A percentile compares a stretch with the other conserved stretches of the same genome.
These are phyloP conservation scores for Pelargonium australe DNA, from an alignment of 441 rosid genomes.

Conservation along the genomic window DNA sequence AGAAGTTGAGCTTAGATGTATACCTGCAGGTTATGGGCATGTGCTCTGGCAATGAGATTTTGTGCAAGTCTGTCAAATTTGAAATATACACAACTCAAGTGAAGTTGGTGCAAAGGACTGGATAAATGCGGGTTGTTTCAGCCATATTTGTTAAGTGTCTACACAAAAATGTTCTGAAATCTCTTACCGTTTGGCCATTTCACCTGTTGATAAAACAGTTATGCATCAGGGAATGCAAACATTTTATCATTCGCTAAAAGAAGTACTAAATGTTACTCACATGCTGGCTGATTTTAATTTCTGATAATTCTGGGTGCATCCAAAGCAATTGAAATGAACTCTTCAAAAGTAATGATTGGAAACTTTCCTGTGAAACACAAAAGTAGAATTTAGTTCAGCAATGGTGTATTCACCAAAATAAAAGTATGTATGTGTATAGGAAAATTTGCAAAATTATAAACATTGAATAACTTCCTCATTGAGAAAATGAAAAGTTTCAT, in stretches of 20 bases:
- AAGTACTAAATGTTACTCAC: conserved; percentile 34
- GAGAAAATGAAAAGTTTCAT: neutral
- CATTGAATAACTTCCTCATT: too few relatives aligned
- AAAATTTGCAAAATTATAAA: too few relatives aligned
- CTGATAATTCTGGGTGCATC: conserved; percentile 89
- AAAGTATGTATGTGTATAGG: too few relatives aligned
- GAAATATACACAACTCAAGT: conserved; percentile 51
- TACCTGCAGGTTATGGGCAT: conserved; percentile 77
- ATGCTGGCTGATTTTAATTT: conserved; percentile 78
- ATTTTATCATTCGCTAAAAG: neutral
- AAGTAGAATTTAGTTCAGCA: neutral
- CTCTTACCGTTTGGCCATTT: conserved; percentile 71
- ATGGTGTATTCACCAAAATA: neutral
- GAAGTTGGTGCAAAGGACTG: conserved; percentile 98
- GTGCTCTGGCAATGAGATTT: conserved; percentile 79
- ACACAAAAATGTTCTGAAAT: conserved; percentile 68
- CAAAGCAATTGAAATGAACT: conserved; percentile 76
- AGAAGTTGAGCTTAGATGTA: conserved; percentile 2
- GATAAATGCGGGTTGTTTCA: conserved; percentile 71
- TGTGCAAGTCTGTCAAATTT: conserved; percentile 65
- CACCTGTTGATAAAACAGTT: conserved; percentile 40
- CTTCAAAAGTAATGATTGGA: conserved; percentile 78
- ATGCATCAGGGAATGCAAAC: neutral
- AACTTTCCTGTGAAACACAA: conserved; percentile 50
- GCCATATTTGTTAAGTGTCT: conserved; percentile 74